phyloP scores from a whole-genome alignment of 139 green algal species.

The Mesostigma viride region DNA sequence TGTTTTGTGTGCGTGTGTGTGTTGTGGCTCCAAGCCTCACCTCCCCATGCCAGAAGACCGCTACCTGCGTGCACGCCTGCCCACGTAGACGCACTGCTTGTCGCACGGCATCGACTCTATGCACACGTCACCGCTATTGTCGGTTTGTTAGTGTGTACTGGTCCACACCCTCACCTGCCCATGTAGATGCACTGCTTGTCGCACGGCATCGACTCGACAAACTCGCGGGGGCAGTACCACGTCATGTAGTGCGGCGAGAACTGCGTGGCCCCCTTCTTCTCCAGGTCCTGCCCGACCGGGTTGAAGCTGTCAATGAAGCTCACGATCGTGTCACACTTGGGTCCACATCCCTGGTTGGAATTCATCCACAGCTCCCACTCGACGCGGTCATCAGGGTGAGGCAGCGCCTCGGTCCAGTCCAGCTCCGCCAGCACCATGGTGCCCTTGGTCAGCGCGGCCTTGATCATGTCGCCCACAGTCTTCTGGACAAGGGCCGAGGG shows the following conservation, averaged over 20 bases:
- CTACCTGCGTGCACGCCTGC: too few species aligned
- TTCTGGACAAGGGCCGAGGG: constrained; percentile 65
- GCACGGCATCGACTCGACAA: constrained; percentile 50
- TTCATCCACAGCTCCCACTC: constrained; percentile 90
- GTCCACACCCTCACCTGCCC: too few species aligned
- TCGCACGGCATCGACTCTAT: constrained; percentile 47
- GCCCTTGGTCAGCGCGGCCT: constrained; percentile 44
- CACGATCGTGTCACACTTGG: constrained; percentile 58
- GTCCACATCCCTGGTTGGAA: constrained; percentile 68
- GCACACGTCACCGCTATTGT: too few species aligned
- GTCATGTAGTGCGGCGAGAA: constrained; percentile 87
- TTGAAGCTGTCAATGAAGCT: constrained; percentile 63
- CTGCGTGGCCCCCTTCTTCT: constrained; percentile 47
- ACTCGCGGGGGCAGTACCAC: constrained; percentile 53
- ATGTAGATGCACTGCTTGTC: constrained; percentile 66
- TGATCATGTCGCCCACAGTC: constrained; percentile 50
- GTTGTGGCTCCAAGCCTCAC: too few species aligned
- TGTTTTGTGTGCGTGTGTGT: too few species aligned
- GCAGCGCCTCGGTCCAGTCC: constrained; percentile 70
- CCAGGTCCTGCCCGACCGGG: constrained; percentile 44
- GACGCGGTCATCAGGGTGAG: constrained; percentile 48
- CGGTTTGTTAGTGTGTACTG: too few species aligned
- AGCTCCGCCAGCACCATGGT: constrained; percentile 49
- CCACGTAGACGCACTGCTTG: constrained; percentile 65
- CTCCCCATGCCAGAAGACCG: too few species aligned